phyloP scores from a whole-genome alignment of 768 basidiomycete species.

The Amanita inopinata region DNA sequence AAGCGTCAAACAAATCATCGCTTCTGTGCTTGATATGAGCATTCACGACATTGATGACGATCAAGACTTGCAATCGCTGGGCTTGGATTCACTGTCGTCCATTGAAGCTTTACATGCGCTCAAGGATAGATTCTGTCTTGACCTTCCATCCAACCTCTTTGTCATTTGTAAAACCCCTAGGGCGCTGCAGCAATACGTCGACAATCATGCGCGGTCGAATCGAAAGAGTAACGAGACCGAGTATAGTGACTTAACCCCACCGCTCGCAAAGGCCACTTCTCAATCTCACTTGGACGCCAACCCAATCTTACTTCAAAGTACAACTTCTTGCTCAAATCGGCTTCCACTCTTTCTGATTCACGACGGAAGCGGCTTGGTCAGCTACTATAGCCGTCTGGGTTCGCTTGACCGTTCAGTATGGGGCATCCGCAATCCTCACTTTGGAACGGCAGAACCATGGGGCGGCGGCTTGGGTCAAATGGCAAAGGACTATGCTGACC shows the following conservation, averaged over 20 bases:
- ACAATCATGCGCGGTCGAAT: background rate
- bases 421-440: conserved; percentile 50
- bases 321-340: conserved; percentile 11
- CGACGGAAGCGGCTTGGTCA: conserved; percentile 59
- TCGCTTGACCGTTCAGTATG: conserved; percentile 44
- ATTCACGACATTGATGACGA: conserved; percentile 4
- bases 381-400: conserved; percentile 37
- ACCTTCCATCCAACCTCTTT: conserved; percentile 3
- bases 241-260: background rate
- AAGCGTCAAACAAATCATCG: conserved; percentile 3
- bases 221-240: background rate
- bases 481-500: conserved; percentile 39
- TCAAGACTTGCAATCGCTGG: conserved; percentile 8
- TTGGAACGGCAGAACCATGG: conserved; percentile 38
- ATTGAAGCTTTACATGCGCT: conserved; percentile 8
- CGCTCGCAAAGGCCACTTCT: conserved; percentile 7
- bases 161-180: conserved; percentile 2
- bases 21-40: conserved; percentile 7
- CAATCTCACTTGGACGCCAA: conserved; percentile 19
- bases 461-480: conserved; percentile 37
- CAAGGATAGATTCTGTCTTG: background rate
- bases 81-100: conserved; percentile 9
- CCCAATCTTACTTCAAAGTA: conserved; percentile 29
- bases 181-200: conserved; percentile 1
- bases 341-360: conserved; percentile 57